Evolutionary conservation across 345 rosid species (phyloP), one percentile per base, ranked within the genome.

Genomic region (Theobroma cacao): DNA sequence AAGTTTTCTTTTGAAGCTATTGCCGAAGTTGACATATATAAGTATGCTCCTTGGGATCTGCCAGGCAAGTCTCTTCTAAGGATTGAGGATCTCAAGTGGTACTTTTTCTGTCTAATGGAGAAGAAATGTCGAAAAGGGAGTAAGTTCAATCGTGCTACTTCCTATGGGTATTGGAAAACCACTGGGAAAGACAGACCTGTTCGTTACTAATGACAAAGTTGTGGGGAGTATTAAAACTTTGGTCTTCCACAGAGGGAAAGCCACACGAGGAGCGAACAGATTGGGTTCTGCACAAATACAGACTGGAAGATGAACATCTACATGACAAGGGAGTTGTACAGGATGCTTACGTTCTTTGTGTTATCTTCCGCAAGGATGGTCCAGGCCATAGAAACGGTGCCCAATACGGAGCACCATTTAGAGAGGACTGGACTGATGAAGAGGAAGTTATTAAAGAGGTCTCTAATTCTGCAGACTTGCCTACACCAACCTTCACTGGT

Each of bases 281-380:
- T 64, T 94, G 97, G 98, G 89, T 92, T 3, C 91, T 94, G 82
- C 90, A 92, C 45, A 94, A 94, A 43, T 94, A 94, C 58, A 88
- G 20, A 26, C 74, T 74, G 24, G 74, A 86, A 62, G 90, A 87
- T 17, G 72, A 70, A 74, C 83, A 47, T 43, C 81, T 89, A 72
- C 77, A 81, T 15, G 43, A 15, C 3, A 78, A 26, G 77, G 86
- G 89, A 34, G 82, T 82, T 74, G 81, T 77, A 60, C 84, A 85
- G 87, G 94, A 92, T 79, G 45, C 82, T 0, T 94, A 78, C 79
- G 97, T 89, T 40, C 74, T 92, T 2, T 91, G 93, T 40, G 74
- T 71, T 7, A 59, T 94, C 43, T 92, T 77, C 20, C 22, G 87
- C 86, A 92, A 94, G 80, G 91, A 86, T 40, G 96, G 98, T 13